Base-by-base conservation (phyloP, 2,329 filamentous ascomycete species). In the Akanthomyces dipterigenus region DNA sequence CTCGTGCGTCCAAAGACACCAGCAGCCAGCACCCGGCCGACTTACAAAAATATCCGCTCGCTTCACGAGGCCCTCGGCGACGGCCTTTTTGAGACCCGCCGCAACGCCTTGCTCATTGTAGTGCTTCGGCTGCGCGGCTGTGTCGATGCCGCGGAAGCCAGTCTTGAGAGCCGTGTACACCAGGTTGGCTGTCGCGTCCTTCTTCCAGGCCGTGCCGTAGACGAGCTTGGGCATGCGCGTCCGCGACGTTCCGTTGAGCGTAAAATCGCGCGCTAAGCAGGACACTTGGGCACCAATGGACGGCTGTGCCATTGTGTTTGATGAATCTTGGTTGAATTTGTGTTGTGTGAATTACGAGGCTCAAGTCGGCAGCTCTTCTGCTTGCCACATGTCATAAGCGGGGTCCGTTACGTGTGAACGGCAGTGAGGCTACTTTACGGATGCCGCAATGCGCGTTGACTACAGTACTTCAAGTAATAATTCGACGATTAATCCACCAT, bases 131-230 rank as follows among this genome's bases (percentile, higher is more conserved):
- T 92, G 89, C 18, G 88, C 88, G 11, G 90, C 90, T 0, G 90
- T 93, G 70, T 95, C 90, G 63, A 95, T 76, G 51, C 79, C 88
- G 36, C 85, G 81, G 67, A 93, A 95, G 5, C 90, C 90, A 49
- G 82, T 76, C 49, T 78, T 78, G 38, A 95, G 70, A 2, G 91
- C 90, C 64, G 81, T 73, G 67, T 87, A 83, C 24, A 95, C 90
- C 3, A 93, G 78, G 60, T 82, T 77, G 22, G 82, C 80, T 0
- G 89, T 91, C 20, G 75, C 75, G 1, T 88, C 84, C 68, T 88
- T 87, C 73, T 95, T 95, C 90, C 90, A 93, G n/a, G 90, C 90
- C 2, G 90, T 93, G 56, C 90, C 90, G 71, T 95, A 95, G 64
- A 95, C 68, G 34, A 87, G 76, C 64, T 77, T 79, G 5, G 82